Percentiles rank a stretch among this genome's conserved stretches.
phyloP scores from a whole-genome alignment of 345 rosid genomes.

The Aethionema arabicum region DNA sequence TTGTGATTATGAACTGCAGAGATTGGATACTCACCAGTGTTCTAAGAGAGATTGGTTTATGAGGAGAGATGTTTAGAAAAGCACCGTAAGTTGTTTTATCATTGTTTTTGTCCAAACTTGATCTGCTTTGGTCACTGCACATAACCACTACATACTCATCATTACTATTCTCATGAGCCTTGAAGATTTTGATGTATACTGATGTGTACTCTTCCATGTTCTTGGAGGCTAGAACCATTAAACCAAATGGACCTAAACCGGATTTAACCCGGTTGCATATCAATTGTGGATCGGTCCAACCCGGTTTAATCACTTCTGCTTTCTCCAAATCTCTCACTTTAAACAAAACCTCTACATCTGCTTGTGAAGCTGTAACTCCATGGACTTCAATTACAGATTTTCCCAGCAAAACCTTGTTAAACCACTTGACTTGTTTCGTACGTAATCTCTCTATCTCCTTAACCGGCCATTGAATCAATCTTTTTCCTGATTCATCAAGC shows the following conservation, averaged over 20 bases:
- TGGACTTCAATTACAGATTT: conserved; percentile 44
- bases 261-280: conserved; percentile 47
- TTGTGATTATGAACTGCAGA: background rate
- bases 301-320: conserved; percentile 54
- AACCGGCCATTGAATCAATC: conserved; percentile 67
- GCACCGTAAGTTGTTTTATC: conserved; percentile 59
- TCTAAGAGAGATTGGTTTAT: conserved; percentile 49
- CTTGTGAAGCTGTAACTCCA: conserved; percentile 63
- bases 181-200: conserved; percentile 60
- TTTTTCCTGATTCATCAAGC: conserved; percentile 51
- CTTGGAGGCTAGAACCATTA: conserved; percentile 52
- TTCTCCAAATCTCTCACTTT: conserved; percentile 42
- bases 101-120: conserved; percentile 38
- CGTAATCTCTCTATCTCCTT: conserved; percentile 50
- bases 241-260: conserved; percentile 68
- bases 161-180: conserved; percentile 23
- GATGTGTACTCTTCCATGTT: conserved; percentile 57
- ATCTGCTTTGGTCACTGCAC: conserved; percentile 75
- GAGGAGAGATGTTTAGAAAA: conserved; percentile 50
- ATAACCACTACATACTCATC: conserved; percentile 51
- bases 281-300: conserved; percentile 51
- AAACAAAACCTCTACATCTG: conserved; percentile 62
- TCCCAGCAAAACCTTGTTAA: conserved; percentile 30
- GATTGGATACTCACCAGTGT: conserved; percentile 61
- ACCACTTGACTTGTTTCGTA: conserved; percentile 27